A percentile compares a stretch with the other conserved stretches of the same genome.
These are phyloP conservation scores for Claviceps humidiphila DNA, from an alignment of 2,329 filamentous ascomycete genomes.

Conservation along the genomic window DNA sequence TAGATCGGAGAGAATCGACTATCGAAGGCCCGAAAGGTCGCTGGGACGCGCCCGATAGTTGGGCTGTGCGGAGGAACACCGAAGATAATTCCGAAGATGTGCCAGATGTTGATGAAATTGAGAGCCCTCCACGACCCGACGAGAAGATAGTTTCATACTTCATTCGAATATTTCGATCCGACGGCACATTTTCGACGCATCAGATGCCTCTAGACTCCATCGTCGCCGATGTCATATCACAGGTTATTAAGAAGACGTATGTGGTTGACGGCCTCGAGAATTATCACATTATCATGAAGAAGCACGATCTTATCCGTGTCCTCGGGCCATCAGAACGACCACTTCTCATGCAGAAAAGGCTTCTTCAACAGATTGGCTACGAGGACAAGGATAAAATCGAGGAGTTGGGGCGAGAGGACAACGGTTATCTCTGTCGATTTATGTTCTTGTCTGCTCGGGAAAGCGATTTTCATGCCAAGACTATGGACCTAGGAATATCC, in stretches of 20 bases:
- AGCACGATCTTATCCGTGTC: slow-evolving; percentile 78
- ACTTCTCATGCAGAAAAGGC: slow-evolving; percentile 77
- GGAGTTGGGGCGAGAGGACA: slow-evolving; percentile 90
- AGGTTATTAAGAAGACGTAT: slow-evolving; percentile 88
- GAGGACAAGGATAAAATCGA: slow-evolving; percentile 75
- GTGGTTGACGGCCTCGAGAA: slow-evolving; percentile 82
- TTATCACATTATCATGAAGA: slow-evolving; percentile 90
- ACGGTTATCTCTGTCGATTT: slow-evolving; percentile 92
- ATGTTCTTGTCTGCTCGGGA: slow-evolving; percentile 85
- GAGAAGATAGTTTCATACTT: slow-evolving; percentile 71
- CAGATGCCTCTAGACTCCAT: slow-evolving; percentile 73
- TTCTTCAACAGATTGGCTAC: slow-evolving; percentile 87
- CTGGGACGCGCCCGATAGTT: slow-evolving; percentile 94
- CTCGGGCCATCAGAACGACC: slow-evolving; percentile 68
- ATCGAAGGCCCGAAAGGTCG: slow-evolving; percentile 36
- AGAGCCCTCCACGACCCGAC: slow-evolving; percentile 53
- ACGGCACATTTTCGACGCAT: slow-evolving; percentile 88
- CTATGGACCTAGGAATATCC: slow-evolving; percentile 65
- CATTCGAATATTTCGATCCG: slow-evolving; percentile 86
- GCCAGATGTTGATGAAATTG: slow-evolving; percentile 54
- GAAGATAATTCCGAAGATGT: slow-evolving; percentile 48
- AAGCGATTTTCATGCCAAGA: slow-evolving; percentile 57
- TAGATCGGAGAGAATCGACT: slow-evolving; percentile 25
- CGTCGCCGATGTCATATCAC: slow-evolving; percentile 75
- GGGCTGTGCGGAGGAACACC: slow-evolving; percentile 69